phyloP scores from a whole-genome alignment of 352 stramenopile genomes.

The Phytophthora chlamydospora region DNA sequence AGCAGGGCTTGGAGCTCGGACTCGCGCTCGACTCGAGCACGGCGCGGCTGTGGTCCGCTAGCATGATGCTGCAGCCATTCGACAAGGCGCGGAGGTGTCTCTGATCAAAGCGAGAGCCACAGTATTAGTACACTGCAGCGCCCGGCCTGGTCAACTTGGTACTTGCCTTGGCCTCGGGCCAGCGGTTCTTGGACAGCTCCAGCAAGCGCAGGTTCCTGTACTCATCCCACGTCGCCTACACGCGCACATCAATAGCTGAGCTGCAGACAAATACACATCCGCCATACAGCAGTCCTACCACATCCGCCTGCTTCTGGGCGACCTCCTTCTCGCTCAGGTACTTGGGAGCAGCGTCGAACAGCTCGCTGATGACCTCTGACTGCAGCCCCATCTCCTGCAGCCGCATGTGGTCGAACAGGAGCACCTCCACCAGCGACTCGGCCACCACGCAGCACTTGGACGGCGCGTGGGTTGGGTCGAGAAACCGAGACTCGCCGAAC shows the following conservation, averaged over 20 bases:
- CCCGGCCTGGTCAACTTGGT: background rate
- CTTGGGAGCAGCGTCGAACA: constrained; percentile 57
- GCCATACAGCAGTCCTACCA: constrained; percentile 8
- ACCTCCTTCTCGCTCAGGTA: constrained; percentile 67
- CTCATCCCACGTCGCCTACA: constrained; percentile 68
- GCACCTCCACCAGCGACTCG: constrained; percentile 73
- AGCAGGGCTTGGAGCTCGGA: background rate
- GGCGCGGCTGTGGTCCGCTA: constrained; percentile 30
- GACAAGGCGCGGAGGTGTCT: constrained; percentile 68
- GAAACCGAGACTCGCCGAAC: constrained; percentile 68
- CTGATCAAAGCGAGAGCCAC: constrained; percentile 23
- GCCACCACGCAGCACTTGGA: constrained; percentile 72
- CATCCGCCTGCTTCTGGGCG: constrained; percentile 49
- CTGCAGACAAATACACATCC: background rate
- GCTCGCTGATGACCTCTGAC: constrained; percentile 60
- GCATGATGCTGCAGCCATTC: constrained; percentile 83
- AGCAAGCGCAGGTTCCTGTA: constrained; percentile 72
- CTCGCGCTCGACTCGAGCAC: background rate
- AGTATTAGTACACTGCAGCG: constrained; percentile 10
- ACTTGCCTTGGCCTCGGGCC: constrained; percentile 67
- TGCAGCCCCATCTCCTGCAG: constrained; percentile 80
- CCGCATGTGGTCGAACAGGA: constrained; percentile 72
- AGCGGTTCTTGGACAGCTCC: constrained; percentile 72
- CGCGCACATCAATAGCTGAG: constrained; percentile 2
- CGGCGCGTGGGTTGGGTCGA: constrained; percentile 50